Percentiles rank a stretch among this genome's conserved stretches.
Evolutionary conservation across 306 rosid species (phyloP).

Genomic region (Prunus fruticosa): DNA sequence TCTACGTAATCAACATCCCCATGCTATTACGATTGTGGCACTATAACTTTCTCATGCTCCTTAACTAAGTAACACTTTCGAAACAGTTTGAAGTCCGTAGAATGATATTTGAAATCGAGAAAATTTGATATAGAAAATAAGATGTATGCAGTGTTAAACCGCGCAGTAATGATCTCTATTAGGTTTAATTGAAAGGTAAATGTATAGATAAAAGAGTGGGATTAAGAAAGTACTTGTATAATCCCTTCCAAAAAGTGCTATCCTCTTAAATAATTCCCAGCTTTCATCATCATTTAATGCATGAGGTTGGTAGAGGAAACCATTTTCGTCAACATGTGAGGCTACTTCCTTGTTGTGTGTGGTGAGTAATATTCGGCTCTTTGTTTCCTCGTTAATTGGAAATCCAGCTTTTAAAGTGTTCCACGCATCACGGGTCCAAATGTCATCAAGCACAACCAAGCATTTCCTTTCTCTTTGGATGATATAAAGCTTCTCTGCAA

Average conservation of each 20-base stretch:
- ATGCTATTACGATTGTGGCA: too few species aligned
- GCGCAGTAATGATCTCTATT: too few species aligned
- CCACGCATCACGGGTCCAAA: constrained; percentile 8
- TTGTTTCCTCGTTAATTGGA: not conserved
- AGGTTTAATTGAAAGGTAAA: too few species aligned
- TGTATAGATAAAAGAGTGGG: not conserved
- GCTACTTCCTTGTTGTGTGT: too few species aligned
- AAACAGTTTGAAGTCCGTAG: too few species aligned
- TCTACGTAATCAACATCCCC: too few species aligned
- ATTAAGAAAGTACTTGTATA: not conserved
- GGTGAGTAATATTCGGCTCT: not conserved
- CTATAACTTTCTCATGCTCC: too few species aligned
- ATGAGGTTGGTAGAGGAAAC: constrained; percentile 9
- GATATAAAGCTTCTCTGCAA: not conserved
- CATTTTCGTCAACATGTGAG: too few species aligned
- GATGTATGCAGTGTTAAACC: too few species aligned
- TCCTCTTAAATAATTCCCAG: constrained; percentile 18
- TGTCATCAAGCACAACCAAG: constrained; percentile 15
- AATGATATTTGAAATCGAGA: too few species aligned
- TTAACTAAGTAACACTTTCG: too few species aligned
- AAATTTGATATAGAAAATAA: too few species aligned
- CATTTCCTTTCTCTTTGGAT: not conserved
- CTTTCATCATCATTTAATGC: not conserved
- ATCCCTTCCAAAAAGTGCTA: constrained; percentile 11
- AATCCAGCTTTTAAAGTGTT: not conserved